Conservation (phyloP, 495 filamentous ascomycete species). For the Penicillium paxilli region DNA sequence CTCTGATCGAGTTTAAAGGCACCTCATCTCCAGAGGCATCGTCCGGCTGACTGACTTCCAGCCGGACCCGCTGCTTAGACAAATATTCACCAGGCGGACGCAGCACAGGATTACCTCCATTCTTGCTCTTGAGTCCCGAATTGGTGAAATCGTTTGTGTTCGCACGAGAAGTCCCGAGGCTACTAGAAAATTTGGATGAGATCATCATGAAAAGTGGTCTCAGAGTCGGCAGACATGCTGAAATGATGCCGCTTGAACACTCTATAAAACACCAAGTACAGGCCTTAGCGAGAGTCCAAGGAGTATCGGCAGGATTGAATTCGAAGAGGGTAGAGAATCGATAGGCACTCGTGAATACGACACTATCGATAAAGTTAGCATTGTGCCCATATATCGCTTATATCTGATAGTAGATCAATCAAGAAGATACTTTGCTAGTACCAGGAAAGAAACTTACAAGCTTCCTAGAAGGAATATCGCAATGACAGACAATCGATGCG, state of each 20-base stretch:
- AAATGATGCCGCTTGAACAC: constrained; percentile 10
- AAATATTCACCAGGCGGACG: constrained; percentile 5
- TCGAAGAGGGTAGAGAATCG: constrained; percentile 13
- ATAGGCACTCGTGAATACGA: constrained; percentile 16
- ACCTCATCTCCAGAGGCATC: constrained; percentile 14
- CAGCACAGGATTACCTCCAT: background rate
- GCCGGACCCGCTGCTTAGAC: constrained; percentile 1
- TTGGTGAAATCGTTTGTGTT: background rate
- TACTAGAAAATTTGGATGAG: constrained; percentile 1
- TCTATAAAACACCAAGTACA: constrained; percentile 17
- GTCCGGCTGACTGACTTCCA: constrained; percentile 2
- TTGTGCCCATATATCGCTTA: no score
- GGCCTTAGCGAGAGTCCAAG: constrained; percentile 14
- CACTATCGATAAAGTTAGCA: background rate
- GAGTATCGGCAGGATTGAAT: constrained; percentile 1
- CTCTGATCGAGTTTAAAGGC: constrained; percentile 15
- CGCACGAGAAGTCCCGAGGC: background rate
- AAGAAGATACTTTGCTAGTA: background rate
- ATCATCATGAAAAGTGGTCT: constrained; percentile 9
- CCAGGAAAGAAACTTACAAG: constrained; percentile 8
- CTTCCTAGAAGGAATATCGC: constrained; percentile 13
- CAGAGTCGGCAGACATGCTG: constrained; percentile 13
- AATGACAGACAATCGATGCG: constrained; percentile 14
- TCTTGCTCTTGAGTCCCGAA: background rate
- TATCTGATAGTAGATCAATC: background rate